Percentiles rank a stretch among this genome's conserved stretches.
Conservation (phyloP, 768 basidiomycete genomes). For the Tylopilus subfusipes region DNA sequence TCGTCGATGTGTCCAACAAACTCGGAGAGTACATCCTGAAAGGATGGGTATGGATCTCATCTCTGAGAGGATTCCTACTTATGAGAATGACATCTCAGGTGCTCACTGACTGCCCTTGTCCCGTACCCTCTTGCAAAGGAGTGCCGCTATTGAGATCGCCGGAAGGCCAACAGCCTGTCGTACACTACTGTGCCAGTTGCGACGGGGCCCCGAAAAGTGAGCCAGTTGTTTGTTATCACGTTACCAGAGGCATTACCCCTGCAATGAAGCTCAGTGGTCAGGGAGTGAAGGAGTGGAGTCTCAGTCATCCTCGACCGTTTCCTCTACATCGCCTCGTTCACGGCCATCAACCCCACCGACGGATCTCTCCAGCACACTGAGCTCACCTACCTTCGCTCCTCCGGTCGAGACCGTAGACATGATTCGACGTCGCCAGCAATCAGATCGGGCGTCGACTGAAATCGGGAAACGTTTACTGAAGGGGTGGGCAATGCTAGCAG, state of each 20-base stretch:
- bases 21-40: constrained; percentile 72
- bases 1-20: constrained; percentile 55
- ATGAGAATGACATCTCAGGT: constrained; percentile 37
- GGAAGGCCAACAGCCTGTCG: constrained; percentile 39
- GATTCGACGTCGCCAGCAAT: constrained; percentile 70
- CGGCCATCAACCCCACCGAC: constrained; percentile 76
- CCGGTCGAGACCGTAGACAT: constrained; percentile 65
- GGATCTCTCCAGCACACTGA: constrained; percentile 58
- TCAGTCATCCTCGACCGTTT: constrained; percentile 38
- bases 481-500: constrained; percentile 88
- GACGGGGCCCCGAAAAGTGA: constrained; percentile 38
- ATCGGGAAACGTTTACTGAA: constrained; percentile 74
- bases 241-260: constrained; percentile 2
- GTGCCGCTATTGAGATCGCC: constrained; percentile 79
- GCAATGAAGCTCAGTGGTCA: constrained; percentile 12
- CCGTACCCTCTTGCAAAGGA: constrained; percentile 46
- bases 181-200: constrained; percentile 64
- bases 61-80: background rate
- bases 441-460: constrained; percentile 73
- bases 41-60: constrained; percentile 55
- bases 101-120: constrained; percentile 64
- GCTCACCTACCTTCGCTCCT: constrained; percentile 61
- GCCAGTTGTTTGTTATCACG: constrained; percentile 10
- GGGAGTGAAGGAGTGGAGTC: constrained; percentile 23
- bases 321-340: constrained; percentile 52